Base-by-base conservation (phyloP, 352 stramenopile species). In the Phytophthora citrophthora region DNA sequence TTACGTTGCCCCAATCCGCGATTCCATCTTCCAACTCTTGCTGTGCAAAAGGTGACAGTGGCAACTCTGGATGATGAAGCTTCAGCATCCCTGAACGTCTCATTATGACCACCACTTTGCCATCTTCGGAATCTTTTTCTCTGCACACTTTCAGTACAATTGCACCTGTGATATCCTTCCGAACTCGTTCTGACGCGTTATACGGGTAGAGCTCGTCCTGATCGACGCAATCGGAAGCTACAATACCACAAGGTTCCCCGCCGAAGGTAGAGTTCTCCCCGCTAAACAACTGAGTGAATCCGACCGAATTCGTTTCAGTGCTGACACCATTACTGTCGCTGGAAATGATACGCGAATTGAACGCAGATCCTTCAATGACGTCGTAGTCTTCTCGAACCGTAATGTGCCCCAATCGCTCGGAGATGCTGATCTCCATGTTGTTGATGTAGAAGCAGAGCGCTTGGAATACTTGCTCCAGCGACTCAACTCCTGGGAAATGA, bases 381-480 rank as follows among this genome's bases (percentile, higher is more conserved):
- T 72, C 55, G 49, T 70, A 70, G 34, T 70, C 62, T 39, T 70
- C 55, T 39, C 62, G n/a, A 3, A 70, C 50, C 2, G 62, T 70
- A 18, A 60, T 52, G 12, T 66, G 50, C 0, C 62, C 62, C 1
- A 71, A 34, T 9, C 45, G 16, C 44, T 85, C 76, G 7, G 76
- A 74, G 26, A 82, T 70, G 29, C 60, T 74, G 55, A 81, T 81
- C 56, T 84, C 76, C 48, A 84, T 69, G 54, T 81, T 82, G 49
- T 59, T 68, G 12, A 78, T 55, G 38, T 71, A 77, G 50, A 71
- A 78, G 31, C 65, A 66, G 8, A 72, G 50, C 11, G 73, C 76
- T 6, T 81, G 60, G 29, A 58, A 80, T 24, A 77, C 76, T 27
- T 74, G 56, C 39, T 64, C 48, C 12, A 80, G 54, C 16, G 62